Evolutionary conservation across 768 basidiomycete species (phyloP).

Genomic region (Saitozyma podzolica): DNA sequence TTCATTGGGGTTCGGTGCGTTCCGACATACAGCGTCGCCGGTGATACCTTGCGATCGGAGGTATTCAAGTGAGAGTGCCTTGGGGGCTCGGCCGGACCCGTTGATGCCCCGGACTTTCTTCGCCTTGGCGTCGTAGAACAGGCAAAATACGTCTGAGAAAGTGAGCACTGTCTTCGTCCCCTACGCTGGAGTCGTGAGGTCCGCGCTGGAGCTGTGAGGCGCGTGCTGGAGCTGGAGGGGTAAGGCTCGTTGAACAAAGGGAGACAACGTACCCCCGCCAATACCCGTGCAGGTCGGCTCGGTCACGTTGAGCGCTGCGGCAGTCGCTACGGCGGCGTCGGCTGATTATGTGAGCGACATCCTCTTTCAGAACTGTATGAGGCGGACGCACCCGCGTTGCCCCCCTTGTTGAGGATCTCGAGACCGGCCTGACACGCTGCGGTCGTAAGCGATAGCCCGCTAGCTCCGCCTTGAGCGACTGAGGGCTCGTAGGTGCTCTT

Average conservation of each 20-base stretch:
- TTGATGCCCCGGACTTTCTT: conserved; percentile 86
- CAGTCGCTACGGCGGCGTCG: conserved; percentile 90
- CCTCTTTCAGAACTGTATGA: neutral
- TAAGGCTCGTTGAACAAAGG: too few relatives aligned
- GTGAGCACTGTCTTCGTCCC: neutral
- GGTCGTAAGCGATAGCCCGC: conserved; percentile 6
- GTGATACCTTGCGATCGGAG: conserved; percentile 67
- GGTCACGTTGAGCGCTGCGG: conserved; percentile 84
- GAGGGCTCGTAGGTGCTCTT: neutral
- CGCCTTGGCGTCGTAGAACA: conserved; percentile 82
- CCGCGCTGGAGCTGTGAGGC: too few relatives aligned
- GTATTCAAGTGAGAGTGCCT: conserved; percentile 73
- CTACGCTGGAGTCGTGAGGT: conserved; percentile 9
- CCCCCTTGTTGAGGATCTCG: conserved; percentile 86
- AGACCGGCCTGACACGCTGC: conserved; percentile 87
- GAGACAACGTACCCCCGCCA: conserved; percentile 43
- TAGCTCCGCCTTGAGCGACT: neutral
- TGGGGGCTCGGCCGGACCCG: conserved; percentile 85
- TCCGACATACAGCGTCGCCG: conserved; percentile 52
- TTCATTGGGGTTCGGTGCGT: neutral
- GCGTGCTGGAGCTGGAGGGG: too few relatives aligned
- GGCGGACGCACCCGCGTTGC: conserved; percentile 78
- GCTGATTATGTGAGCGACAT: conserved; percentile 57
- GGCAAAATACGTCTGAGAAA: conserved; percentile 62
- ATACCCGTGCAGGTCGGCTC: conserved; percentile 80